Base-by-base conservation (phyloP, 78 protist species). In the Paratrimastix pyriformis region DNA sequence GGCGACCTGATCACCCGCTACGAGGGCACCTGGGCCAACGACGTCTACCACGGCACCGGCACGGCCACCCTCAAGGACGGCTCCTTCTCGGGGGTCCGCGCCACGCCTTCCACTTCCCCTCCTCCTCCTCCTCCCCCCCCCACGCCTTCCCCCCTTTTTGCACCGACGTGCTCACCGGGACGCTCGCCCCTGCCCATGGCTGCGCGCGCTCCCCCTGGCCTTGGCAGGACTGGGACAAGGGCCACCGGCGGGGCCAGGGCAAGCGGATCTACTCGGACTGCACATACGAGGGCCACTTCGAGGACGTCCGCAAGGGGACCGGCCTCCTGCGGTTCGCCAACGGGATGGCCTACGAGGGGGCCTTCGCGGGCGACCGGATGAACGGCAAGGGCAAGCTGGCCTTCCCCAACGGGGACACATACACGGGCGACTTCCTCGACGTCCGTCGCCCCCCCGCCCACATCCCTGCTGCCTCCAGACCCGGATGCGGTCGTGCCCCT, bases 321-420 rank as follows among this genome's bases (percentile, higher is more conserved):
- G 68, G 68, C 11, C 26, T 33, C 45, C 68, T 62, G 68, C 68
- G 68, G 45, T 35, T 26, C 15, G 37, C 29, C 29, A 62, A 62
- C 68, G 68, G 68, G 18, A 33, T 29, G 15, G 68, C 21, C 42
- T 62, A 62, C 68, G 21, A 15, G 42, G 68, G 68, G 26, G 42
- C 15, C 42, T 62, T 62, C 21, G 68, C 15, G 68, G 68, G 21
- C 26, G 68, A 62, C 37, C 21, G 21, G 42, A 15, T 62, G 29
- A 15, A 62, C 42, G 68, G 68, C 26, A 21, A 62, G 37, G 68
- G 68, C 11, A 15, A 15, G 11, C 11, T 62, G 29, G 68, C 15
- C 29, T 62, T 15, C 37, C 42, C 68, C 39, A 62, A 33, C 37
- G 68, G 68, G 68, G 68, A 62, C 37, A 15, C 11, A 15, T 62